Percentiles rank a stretch among this genome's conserved stretches.
Conservation (phyloP, 2,329 filamentous ascomycete species). For the Alternaria ethzedia region DNA sequence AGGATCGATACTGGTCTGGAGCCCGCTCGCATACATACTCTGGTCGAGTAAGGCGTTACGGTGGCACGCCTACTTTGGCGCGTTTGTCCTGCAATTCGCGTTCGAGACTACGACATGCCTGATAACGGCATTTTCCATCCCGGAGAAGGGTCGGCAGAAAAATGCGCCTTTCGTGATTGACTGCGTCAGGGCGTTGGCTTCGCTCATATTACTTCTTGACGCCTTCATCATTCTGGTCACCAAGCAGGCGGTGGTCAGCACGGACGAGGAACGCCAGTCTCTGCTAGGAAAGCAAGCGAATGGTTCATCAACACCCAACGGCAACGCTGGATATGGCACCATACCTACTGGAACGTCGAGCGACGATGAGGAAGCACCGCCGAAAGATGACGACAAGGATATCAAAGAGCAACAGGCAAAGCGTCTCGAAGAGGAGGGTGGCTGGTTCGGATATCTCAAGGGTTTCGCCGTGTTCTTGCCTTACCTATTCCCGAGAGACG, state of each 20-base stretch:
- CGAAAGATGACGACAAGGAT: conserved; percentile 60
- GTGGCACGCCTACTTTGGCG: conserved; percentile 46
- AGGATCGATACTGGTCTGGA: conserved; percentile 45
- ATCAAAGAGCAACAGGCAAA: conserved; percentile 62
- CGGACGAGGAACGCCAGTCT: conserved; percentile 65
- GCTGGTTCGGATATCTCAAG: conserved; percentile 78
- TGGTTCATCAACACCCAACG: conserved; percentile 47
- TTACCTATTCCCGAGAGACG: conserved; percentile 77
- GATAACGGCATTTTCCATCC: conserved; percentile 28
- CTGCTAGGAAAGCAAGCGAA: conserved; percentile 58
- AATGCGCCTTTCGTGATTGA: conserved; percentile 32
- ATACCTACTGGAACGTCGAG: conserved; percentile 24
- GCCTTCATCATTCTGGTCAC: conserved; percentile 37
- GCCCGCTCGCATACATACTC: conserved; percentile 30
- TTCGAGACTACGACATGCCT: conserved; percentile 40
- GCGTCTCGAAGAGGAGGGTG: conserved; percentile 74
- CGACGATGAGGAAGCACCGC: conserved; percentile 55
- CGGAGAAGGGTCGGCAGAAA: conserved; percentile 18
- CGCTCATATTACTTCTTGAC: conserved; percentile 35
- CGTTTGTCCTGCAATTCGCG: conserved; percentile 40
- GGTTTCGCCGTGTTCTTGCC: conserved; percentile 77
- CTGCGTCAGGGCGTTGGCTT: conserved; percentile 28
- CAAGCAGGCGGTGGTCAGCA: conserved; percentile 40
- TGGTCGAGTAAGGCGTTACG: conserved; percentile 29
- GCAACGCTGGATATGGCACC: conserved; percentile 43